These are phyloP conservation scores for Syncephalastrum sp. DNA, from an alignment of 371 early-diverging fungal genomes.

Conservation along the genomic window DNA sequence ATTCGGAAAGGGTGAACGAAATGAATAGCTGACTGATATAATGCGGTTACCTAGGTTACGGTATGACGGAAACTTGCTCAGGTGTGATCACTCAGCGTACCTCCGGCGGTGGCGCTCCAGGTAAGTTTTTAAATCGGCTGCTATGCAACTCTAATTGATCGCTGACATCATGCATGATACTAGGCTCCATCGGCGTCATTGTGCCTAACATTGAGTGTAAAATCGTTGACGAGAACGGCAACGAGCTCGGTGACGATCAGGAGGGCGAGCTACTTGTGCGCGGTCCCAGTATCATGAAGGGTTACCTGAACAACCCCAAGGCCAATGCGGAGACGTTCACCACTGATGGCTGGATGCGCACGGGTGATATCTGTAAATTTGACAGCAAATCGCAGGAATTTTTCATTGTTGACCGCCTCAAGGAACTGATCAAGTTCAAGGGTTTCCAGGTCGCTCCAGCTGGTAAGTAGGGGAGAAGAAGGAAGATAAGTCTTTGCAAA, in stretches of 20 bases:
- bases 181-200: constrained; percentile 68
- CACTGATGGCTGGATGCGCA: constrained; percentile 73
- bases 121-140: constrained; percentile 10
- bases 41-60: constrained; percentile 53
- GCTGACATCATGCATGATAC: background rate
- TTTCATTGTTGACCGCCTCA: constrained; percentile 67
- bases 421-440: constrained; percentile 79
- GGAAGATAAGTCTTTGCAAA: background rate
- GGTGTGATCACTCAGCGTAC: constrained; percentile 22
- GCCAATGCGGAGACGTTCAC: constrained; percentile 72
- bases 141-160: background rate
- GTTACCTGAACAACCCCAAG: constrained; percentile 66
- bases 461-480: constrained; percentile 9
- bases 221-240: constrained; percentile 58
- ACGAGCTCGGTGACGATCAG: constrained; percentile 55
- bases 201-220: constrained; percentile 67
- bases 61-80: constrained; percentile 69
- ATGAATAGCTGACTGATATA: too few species aligned
- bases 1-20: background rate
- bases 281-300: constrained; percentile 47
- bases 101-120: constrained; percentile 12
- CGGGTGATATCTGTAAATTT: constrained; percentile 79
- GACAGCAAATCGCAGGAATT: constrained; percentile 50
- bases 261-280: constrained; percentile 70
- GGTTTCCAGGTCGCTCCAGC: constrained; percentile 69